Evolutionary conservation across 1,284 basidiomycete genomes (phyloP).

Genomic region (Microbotryomycetes sp.): DNA sequence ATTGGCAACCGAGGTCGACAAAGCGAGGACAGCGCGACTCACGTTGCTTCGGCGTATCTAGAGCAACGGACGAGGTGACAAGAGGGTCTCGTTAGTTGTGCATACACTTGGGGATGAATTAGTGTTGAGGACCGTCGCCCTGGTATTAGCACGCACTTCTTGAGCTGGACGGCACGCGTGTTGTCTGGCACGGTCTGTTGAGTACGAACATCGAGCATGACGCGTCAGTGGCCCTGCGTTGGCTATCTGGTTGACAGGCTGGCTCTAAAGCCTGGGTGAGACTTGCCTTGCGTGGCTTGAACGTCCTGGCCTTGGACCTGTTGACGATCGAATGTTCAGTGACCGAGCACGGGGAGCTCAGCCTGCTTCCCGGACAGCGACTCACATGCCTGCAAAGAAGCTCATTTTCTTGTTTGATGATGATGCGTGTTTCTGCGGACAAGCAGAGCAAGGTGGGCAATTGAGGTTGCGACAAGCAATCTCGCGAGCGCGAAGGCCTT

Average conservation of each 20-base stretch:
- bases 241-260: no score
- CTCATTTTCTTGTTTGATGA: no score
- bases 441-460: not conserved
- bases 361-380: no score
- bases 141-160: slow-evolving; percentile 37
- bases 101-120: no score
- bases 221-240: no score
- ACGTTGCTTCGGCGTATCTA: slow-evolving; percentile 39
- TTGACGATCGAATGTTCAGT: not conserved
- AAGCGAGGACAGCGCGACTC: not conserved
- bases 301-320: slow-evolving; percentile 22
- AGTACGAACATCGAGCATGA: no score
- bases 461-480: not conserved
- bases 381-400: slow-evolving; percentile 2
- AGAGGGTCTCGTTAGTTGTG: not conserved
- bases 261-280: no score
- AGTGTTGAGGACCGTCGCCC: not conserved
- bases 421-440: not conserved
- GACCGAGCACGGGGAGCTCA: not conserved
- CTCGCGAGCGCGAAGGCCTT: no score
- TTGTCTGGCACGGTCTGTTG: slow-evolving; percentile 7
- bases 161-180: slow-evolving; percentile 33
- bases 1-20: no score
- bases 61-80: no score
- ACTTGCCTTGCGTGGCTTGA: slow-evolving; percentile 21